A percentile compares a stretch with the other conserved stretches of the same genome.
phyloP scores from a whole-genome alignment of 768 basidiomycete species.

The Mrakia frigida region DNA sequence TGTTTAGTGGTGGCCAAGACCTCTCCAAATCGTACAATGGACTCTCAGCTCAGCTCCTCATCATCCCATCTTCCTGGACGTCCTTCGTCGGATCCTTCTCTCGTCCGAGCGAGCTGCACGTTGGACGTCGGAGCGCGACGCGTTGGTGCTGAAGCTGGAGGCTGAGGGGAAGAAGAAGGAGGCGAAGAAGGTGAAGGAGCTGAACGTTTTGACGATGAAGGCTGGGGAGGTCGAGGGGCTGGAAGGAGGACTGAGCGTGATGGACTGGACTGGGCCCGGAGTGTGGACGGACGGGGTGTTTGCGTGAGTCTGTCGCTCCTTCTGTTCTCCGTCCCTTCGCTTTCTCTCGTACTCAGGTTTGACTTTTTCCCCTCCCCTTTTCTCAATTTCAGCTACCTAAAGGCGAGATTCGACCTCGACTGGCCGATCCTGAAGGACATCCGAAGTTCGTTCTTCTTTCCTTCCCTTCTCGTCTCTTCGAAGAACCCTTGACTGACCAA shows the following conservation, averaged over 20 bases:
- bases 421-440: constrained; percentile 21
- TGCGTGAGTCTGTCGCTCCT: constrained; percentile 14
- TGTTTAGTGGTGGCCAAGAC: constrained; percentile 42
- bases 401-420: background rate
- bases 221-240: constrained; percentile 35
- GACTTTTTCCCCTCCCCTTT: too few species aligned
- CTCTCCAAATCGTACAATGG: constrained; percentile 51
- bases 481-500: too few species aligned
- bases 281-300: constrained; percentile 44
- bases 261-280: constrained; percentile 49
- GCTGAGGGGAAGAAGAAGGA: background rate
- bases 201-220: constrained; percentile 17
- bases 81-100: constrained; percentile 42
- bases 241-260: constrained; percentile 42
- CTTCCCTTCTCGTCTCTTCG: background rate
- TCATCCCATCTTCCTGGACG: constrained; percentile 49
- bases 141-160: background rate
- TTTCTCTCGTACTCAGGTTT: too few species aligned
- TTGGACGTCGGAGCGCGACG: constrained; percentile 1
- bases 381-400: background rate
- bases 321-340: background rate
- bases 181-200: background rate
- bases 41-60: constrained; percentile 46
- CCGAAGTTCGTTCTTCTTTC: constrained; percentile 3
- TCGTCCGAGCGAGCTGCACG: background rate